Percentiles rank a stretch among this genome's conserved stretches.
Conservation (phyloP, 768 basidiomycete genomes). For the Suillus hirtellus region DNA sequence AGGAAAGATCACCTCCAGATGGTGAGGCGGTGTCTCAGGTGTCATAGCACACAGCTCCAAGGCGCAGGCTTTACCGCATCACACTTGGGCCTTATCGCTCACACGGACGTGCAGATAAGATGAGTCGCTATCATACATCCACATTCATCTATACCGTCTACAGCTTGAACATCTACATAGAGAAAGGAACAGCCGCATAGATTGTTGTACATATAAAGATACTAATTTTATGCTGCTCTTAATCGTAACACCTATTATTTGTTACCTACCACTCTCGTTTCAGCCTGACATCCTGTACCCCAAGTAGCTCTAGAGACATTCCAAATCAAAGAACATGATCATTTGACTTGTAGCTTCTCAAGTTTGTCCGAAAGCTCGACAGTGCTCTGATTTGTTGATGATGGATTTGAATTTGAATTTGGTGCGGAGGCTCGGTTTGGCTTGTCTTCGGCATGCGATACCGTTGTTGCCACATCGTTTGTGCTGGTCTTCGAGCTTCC, state of each 20-base stretch:
- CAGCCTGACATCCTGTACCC: background rate
- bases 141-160: conserved; percentile 18
- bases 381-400: conserved; percentile 13
- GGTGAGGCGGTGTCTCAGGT: conserved; percentile 12
- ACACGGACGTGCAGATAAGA: background rate
- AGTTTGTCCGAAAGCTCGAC: conserved; percentile 49
- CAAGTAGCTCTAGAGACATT: conserved; percentile 7
- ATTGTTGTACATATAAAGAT: conserved; percentile 12
- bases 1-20: conserved; percentile 8
- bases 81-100: background rate
- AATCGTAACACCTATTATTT: conserved; percentile 10
- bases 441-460: conserved; percentile 28
- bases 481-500: conserved; percentile 23
- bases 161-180: conserved; percentile 11
- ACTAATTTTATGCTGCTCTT: conserved; percentile 11
- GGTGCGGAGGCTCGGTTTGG: conserved; percentile 23
- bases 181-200: conserved; percentile 9
- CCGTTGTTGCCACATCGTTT: conserved; percentile 17
- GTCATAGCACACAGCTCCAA: conserved; percentile 17
- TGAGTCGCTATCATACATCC: background rate
- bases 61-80: background rate
- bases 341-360: conserved; percentile 59
- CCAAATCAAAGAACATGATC: conserved; percentile 17
- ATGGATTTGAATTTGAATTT: conserved; percentile 13
- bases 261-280: conserved; percentile 3